Evolutionary conservation across 306 rosid genomes (phyloP).

Genomic region (Ochetophila trinervis): DNA sequence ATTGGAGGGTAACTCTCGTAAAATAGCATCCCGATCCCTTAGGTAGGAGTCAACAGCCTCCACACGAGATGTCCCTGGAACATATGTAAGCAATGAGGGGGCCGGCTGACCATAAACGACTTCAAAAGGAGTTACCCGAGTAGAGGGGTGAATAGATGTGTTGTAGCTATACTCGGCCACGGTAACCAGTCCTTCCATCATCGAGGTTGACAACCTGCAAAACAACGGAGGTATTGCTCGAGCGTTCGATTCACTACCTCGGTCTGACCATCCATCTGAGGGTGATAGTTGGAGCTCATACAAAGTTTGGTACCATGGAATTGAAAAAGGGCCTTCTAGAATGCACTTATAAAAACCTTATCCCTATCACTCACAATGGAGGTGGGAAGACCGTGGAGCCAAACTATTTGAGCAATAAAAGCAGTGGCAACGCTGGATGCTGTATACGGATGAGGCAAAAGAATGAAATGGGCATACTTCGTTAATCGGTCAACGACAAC

Average conservation of each 20-base stretch:
- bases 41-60: background rate
- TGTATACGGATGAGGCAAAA: too few species aligned
- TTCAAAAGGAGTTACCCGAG: background rate
- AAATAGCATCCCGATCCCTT: background rate
- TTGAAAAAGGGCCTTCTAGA: too few species aligned
- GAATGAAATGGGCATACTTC: too few species aligned
- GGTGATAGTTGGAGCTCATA: background rate
- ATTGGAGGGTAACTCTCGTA: background rate
- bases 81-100: background rate
- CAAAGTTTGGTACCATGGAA: background rate
- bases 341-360: accelerated
- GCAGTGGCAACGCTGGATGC: too few species aligned
- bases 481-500: too few species aligned
- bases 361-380: too few species aligned
- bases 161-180: background rate
- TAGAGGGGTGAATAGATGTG: background rate
- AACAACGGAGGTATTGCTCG: background rate
- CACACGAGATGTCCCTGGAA: background rate
- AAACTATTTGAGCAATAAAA: accelerated
- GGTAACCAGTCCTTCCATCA: background rate
- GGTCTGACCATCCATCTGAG: background rate
- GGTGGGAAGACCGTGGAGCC: background rate
- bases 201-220: background rate
- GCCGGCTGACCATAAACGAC: background rate
- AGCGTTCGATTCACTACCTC: background rate